A percentile compares a stretch with the other conserved stretches of the same genome.
Conservation (phyloP, 1,284 basidiomycete species). For the Anthracocystis walkeri region DNA sequence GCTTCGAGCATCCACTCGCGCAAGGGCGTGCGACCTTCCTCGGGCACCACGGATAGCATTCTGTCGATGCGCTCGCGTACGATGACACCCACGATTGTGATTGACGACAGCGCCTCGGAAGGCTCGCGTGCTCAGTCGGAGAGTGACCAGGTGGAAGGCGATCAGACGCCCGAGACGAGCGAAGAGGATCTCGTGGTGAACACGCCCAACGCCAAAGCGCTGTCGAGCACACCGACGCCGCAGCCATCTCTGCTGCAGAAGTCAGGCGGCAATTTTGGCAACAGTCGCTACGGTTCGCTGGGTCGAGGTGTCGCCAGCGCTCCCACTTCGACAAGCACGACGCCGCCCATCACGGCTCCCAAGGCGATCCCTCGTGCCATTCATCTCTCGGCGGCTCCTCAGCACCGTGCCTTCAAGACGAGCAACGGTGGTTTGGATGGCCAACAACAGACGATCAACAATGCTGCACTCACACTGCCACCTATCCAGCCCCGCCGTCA, state of each 20-base stretch:
- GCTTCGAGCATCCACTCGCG: constrained; percentile 42
- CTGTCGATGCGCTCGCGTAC: constrained; percentile 52
- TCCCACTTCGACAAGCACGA: constrained; percentile 30
- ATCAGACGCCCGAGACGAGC: constrained; percentile 63
- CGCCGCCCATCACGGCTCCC: constrained; percentile 39
- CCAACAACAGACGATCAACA: constrained; percentile 22
- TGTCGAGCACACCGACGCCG: constrained; percentile 29
- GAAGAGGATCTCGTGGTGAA: constrained; percentile 57
- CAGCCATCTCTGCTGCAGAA: constrained; percentile 23
- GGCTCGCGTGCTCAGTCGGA: constrained; percentile 44
- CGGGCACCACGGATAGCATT: constrained; percentile 48
- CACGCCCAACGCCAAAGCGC: constrained; percentile 32
- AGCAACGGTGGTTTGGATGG: constrained; percentile 11
- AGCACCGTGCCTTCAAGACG: constrained; percentile 48
- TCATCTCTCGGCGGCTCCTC: constrained; percentile 50
- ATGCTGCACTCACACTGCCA: constrained; percentile 38
- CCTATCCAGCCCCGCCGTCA: constrained; percentile 59
- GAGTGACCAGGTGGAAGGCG: constrained; percentile 43
- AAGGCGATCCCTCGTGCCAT: constrained; percentile 52
- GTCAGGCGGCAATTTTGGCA: constrained; percentile 9
- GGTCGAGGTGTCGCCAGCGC: constrained; percentile 31
- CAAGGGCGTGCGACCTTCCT: constrained; percentile 29
- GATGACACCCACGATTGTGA: constrained; percentile 58
- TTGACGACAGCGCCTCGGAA: constrained; percentile 61
- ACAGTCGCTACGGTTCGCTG: constrained; percentile 31